A percentile compares a stretch with the other conserved stretches of the same genome.
Evolutionary conservation across 2,329 filamentous ascomycete species (phyloP).

Genomic region (Talaromyces sp.): DNA sequence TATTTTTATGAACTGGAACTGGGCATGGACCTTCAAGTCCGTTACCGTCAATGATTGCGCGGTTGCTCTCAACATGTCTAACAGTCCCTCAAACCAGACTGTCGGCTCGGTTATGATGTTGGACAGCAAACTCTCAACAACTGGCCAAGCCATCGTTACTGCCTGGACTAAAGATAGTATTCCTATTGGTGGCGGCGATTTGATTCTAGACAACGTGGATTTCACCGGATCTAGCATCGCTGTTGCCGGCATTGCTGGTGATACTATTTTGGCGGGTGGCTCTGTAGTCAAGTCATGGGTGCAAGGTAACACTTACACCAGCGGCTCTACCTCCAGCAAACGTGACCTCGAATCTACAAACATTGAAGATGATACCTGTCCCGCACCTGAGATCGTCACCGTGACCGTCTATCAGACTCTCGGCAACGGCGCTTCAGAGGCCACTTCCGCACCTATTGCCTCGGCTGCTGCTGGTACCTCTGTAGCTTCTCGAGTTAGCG

Average conservation of each 20-base stretch:
- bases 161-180: conserved; percentile 65
- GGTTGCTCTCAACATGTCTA: conserved; percentile 78
- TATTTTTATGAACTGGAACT: conserved; percentile 90
- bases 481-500: background rate
- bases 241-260: conserved; percentile 59
- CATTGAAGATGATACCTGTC: conserved; percentile 18
- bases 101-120: conserved; percentile 83
- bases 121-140: conserved; percentile 77
- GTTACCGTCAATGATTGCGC: conserved; percentile 70
- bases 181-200: conserved; percentile 70
- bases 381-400: conserved; percentile 18
- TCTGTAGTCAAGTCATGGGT: conserved; percentile 68
- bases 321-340: conserved; percentile 23
- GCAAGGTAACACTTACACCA: conserved; percentile 73
- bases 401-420: conserved; percentile 20
- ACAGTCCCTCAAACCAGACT: conserved; percentile 63
- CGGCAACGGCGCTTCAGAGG: conserved; percentile 4
- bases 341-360: conserved; percentile 1
- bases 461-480: conserved; percentile 8
- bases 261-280: conserved; percentile 67
- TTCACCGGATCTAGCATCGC: conserved; percentile 69
- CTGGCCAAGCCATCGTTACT: conserved; percentile 72
- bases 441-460: background rate
- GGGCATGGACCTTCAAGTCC: conserved; percentile 79
- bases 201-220: conserved; percentile 88